phyloP scores from a whole-genome alignment of 306 rosid species.

The Cyclanthera cordifolia region DNA sequence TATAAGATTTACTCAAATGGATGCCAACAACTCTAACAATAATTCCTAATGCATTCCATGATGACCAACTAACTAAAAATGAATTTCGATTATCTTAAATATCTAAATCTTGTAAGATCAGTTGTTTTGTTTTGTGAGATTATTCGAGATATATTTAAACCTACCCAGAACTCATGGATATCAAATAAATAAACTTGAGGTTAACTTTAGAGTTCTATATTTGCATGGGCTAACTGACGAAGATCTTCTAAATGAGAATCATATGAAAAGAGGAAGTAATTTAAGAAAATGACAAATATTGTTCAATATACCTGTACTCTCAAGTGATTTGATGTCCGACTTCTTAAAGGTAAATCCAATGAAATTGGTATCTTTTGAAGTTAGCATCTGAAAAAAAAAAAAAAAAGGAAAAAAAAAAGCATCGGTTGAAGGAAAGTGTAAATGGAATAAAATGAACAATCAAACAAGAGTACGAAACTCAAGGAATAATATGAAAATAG shows the following conservation, averaged over 20 bases:
- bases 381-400: slow-evolving; percentile 63
- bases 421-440: background rate
- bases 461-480: background rate
- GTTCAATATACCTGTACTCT: slow-evolving; percentile 50
- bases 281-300: background rate
- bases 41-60: too few species aligned
- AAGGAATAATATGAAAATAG: background rate
- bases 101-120: too few species aligned
- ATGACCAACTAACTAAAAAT: too few species aligned
- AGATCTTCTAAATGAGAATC: background rate
- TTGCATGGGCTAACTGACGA: background rate
- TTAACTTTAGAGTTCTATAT: background rate
- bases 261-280: background rate
- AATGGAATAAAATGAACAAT: background rate
- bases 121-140: too few species aligned
- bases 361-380: slow-evolving; percentile 91
- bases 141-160: too few species aligned
- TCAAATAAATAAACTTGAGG: too few species aligned
- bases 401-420: slow-evolving; percentile 22
- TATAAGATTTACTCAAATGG: too few species aligned
- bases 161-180: too few species aligned
- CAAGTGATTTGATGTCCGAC: slow-evolving; percentile 77
- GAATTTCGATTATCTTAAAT: too few species aligned
- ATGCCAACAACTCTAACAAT: too few species aligned
- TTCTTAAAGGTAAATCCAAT: slow-evolving; percentile 88